Evolutionary conservation across 176 grass and related monocot species (phyloP).

Genomic region (Echinochloa phyllopogon): DNA sequence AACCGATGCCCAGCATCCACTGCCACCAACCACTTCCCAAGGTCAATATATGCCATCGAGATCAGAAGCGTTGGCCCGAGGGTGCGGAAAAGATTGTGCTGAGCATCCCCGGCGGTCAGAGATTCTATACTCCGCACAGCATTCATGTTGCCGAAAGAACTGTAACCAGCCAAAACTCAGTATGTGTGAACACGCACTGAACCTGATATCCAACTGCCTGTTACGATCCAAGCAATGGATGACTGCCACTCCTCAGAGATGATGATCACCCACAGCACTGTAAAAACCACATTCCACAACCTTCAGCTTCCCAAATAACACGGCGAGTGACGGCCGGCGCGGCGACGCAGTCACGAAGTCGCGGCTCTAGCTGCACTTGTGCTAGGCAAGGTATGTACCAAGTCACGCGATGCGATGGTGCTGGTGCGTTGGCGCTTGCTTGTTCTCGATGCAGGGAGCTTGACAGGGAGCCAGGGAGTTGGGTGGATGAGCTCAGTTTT

Average conservation of each 20-base stretch:
- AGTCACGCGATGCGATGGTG: too few relatives aligned
- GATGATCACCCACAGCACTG: not conserved
- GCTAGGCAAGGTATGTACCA: too few relatives aligned
- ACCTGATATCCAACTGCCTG: not conserved
- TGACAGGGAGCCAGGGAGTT: too few relatives aligned
- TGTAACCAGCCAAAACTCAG: not conserved
- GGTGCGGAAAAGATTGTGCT: constrained; percentile 47
- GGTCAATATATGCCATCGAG: constrained; percentile 85
- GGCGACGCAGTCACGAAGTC: too few relatives aligned
- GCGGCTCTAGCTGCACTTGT: too few relatives aligned
- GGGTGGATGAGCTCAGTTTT: too few relatives aligned
- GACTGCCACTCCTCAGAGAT: not conserved
- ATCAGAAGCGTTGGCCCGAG: constrained; percentile 76
- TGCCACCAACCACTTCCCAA: constrained; percentile 75
- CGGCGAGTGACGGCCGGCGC: too few relatives aligned
- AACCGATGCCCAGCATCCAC: constrained; percentile 73
- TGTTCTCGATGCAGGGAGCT: too few relatives aligned
- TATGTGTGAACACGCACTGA: not conserved
- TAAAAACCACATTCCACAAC: not conserved
- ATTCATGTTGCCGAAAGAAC: constrained; percentile 31
- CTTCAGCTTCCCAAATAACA: too few relatives aligned
- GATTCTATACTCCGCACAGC: constrained; percentile 25
- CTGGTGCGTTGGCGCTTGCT: too few relatives aligned
- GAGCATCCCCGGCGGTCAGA: constrained; percentile 34
- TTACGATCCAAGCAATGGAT: not conserved